Evolutionary conservation across 306 rosid genomes (phyloP), one percentile per base, ranked within the genome.

Genomic region (Castanopsis chinensis): DNA sequence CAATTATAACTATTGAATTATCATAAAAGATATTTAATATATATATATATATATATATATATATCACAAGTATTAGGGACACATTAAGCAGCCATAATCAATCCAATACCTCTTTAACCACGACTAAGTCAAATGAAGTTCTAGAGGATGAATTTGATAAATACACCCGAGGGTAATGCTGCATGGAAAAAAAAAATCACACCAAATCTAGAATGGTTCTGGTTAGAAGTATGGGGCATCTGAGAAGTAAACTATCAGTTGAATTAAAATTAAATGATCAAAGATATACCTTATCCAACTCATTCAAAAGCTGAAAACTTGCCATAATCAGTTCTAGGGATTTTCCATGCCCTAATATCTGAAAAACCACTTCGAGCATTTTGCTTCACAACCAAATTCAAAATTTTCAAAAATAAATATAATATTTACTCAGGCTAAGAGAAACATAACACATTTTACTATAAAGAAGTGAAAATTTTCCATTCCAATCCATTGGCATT

Each of bases 151-250:
- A 59, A 28, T 35, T 21, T 3, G 88, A 76, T 63, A 85, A 83
- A 85, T 80, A 82, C 63, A 79, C 92, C 33, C 90, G 86, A 74
- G 97, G 97, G 77, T 90, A 94, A 73, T 70, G 74, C 97, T 94
- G 69, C 60, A 37, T 81, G 3, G 12, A 43, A 19, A 78, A 72
- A 18, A 10, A 25, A 74, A 28, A 25, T 28, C 6, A 18, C 17
- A 74, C 13, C 49, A 33, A 7, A 45, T 43, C 51, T 61, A 37
- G 63, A 63, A 30, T 11, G 10, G 8, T 30, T 60, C 7, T 51
- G 56, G 71, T 86, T 59, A 81, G 80, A 82, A 23, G 25, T 59
- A 60, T 49, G n/a, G 23, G 18, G 45, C 53, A 56, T 25, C 60
- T 4, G 52, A 58, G 75, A 64, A 73, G 51, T 27, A 56, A n/a